phyloP scores from a whole-genome alignment of 1,284 basidiomycete species.

The Acaromyces ingoldii region DNA sequence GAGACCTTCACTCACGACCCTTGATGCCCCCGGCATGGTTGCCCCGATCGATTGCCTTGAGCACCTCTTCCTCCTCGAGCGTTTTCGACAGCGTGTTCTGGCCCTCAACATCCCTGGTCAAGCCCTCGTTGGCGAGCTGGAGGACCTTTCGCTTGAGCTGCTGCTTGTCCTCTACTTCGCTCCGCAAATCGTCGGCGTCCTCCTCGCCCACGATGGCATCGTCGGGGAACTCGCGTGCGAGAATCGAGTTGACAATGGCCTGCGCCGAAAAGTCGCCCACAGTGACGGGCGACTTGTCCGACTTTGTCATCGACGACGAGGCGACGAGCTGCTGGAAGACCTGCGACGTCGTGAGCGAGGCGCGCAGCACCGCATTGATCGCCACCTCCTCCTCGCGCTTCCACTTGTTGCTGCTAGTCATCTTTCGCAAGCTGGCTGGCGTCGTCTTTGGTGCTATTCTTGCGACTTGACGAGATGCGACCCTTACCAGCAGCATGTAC shows the following conservation, averaged over 20 bases:
- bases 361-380: slow-evolving; percentile 81
- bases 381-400: slow-evolving; percentile 69
- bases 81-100: slow-evolving; percentile 19
- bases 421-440: too few species aligned
- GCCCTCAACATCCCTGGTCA: slow-evolving; percentile 52
- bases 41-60: slow-evolving; percentile 81
- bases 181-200: slow-evolving; percentile 66
- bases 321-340: slow-evolving; percentile 80
- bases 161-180: slow-evolving; percentile 51
- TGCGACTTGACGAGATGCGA: too few species aligned
- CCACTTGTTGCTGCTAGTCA: too few species aligned
- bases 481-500: too few species aligned
- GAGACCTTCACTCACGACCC: slow-evolving; percentile 55
- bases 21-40: slow-evolving; percentile 68
- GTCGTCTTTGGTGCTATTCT: too few species aligned
- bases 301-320: slow-evolving; percentile 81
- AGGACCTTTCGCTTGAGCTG: slow-evolving; percentile 67
- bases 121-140: slow-evolving; percentile 74
- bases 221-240: slow-evolving; percentile 64
- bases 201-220: slow-evolving; percentile 95
- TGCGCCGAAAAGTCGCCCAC: slow-evolving; percentile 54
- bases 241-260: slow-evolving; percentile 43
- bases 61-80: slow-evolving; percentile 57
- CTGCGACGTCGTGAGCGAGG: slow-evolving; percentile 67
- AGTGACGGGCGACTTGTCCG: slow-evolving; percentile 93